Evolutionary conservation across 108 stramenopile species (phyloP).

Genomic region (Skeletonema tropicum): DNA sequence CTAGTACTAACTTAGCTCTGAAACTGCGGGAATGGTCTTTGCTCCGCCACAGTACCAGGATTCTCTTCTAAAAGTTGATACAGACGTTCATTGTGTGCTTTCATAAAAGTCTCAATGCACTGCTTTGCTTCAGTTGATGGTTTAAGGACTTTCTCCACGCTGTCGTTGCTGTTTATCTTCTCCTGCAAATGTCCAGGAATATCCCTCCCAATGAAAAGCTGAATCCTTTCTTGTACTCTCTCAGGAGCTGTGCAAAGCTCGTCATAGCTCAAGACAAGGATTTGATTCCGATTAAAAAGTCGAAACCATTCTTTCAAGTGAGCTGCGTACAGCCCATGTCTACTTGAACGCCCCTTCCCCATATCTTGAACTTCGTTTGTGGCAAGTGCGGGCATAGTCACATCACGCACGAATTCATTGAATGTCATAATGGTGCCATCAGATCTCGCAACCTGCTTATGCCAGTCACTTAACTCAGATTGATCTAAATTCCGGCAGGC

Average conservation of each 20-base stretch:
- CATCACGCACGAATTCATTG: slow-evolving; percentile 21
- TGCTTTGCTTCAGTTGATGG: slow-evolving; percentile 16
- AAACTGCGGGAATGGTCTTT: slow-evolving; percentile 41
- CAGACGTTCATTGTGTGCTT: slow-evolving; percentile 22
- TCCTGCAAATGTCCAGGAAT: slow-evolving; percentile 17
- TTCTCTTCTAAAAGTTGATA: slow-evolving; percentile 31
- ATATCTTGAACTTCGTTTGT: slow-evolving; percentile 1
- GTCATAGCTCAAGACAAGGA: slow-evolving; percentile 42
- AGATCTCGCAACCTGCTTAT: slow-evolving; percentile 11
- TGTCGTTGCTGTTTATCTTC: slow-evolving; percentile 25
- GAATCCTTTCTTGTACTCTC: slow-evolving; percentile 25
- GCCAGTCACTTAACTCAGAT: slow-evolving; percentile 22
- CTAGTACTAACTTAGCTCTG: background rate
- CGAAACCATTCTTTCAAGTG: slow-evolving; percentile 43
- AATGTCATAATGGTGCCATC: slow-evolving; percentile 28
- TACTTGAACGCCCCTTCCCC: background rate
- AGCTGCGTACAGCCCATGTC: slow-evolving; percentile 29
- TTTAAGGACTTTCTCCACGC: slow-evolving; percentile 8
- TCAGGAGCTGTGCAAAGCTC: slow-evolving; percentile 32
- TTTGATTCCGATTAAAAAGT: slow-evolving; percentile 37
- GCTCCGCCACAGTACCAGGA: slow-evolving; percentile 40
- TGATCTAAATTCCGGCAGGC: slow-evolving; percentile 9
- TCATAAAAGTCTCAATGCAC: slow-evolving; percentile 5
- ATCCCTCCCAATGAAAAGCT: slow-evolving; percentile 23
- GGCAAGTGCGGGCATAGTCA: slow-evolving; percentile 21